phyloP scores from a whole-genome alignment of 306 rosid genomes.

The Vigna angularis region DNA sequence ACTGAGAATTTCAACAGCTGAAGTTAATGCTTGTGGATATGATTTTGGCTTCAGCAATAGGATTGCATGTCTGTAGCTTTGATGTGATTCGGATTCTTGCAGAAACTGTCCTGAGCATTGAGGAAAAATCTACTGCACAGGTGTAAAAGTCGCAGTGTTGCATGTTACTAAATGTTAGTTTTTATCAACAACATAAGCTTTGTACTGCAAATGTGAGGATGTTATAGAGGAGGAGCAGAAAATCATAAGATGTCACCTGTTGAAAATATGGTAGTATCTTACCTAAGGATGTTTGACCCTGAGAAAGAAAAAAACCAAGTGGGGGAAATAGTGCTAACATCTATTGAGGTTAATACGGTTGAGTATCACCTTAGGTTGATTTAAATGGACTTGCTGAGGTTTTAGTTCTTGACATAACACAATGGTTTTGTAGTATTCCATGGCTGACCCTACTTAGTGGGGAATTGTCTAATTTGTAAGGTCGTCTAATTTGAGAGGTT shows the following conservation, averaged over 20 bases:
- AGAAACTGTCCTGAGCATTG: background rate
- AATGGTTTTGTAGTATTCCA: background rate
- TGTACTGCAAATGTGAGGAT: background rate
- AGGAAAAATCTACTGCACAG: background rate
- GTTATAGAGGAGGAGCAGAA: background rate
- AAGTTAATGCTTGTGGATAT: background rate
- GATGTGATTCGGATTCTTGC: background rate
- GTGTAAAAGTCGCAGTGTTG: background rate
- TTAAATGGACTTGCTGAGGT: background rate
- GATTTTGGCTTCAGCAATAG: background rate
- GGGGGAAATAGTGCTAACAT: background rate
- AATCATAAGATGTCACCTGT: background rate
- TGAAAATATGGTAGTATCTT: background rate
- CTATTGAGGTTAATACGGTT: background rate
- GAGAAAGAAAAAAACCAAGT: background rate
- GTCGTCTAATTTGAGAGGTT: conserved; percentile 8
- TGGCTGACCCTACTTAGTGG: background rate
- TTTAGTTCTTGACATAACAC: background rate
- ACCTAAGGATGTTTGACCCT: background rate
- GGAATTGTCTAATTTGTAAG: background rate
- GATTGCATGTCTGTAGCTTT: background rate
- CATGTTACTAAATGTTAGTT: background rate
- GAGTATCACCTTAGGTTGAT: background rate
- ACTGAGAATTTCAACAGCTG: background rate
- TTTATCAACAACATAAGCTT: background rate